Evolutionary conservation across 2,329 filamentous ascomycete species (phyloP), one percentile per base, ranked within the genome.

Genomic region (Sporothrix dimorphospora): DNA sequence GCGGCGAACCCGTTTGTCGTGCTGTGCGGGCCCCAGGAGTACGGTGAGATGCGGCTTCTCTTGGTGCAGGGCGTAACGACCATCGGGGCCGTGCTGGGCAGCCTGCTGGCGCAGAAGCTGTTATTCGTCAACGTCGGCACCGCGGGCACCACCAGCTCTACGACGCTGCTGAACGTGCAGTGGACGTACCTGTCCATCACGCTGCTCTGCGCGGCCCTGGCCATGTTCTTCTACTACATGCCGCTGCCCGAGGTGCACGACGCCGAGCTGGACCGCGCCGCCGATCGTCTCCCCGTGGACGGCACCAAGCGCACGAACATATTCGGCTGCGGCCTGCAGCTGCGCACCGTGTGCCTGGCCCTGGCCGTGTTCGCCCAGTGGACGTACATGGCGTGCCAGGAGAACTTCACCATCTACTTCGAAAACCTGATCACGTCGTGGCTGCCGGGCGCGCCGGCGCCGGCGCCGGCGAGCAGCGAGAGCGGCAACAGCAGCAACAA

Each of bases 161-260:
- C 84, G 40, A 87, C 87, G 0, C 85, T 96, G 3, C 86, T 92
- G 74, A 89, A 91, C 73, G 91, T 95, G 1, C 93, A 96, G 80
- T 97, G 91, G 91, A 92, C 92, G 0, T 96, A 96, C 76, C 86
- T 96, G n/a, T 91, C 90, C 71, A 91, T 95, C 73, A 93, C 92
- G 0, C 84, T 91, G 30, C 90, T 94, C 71, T 92, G 91, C 72
- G 92, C 91, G 70, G 83, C 88, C 3, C 84, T 97, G 2, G 92
- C 89, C 0, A 82, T 91, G 3, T 88, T 91, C 78, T 90, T 91
- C 78, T 91, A 88, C 78, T 91, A 91, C 76, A 88, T 90, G 84
- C 89, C 89, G 0, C 81, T 91, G 1, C 89, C 89, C 0, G 89
- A 90, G 75, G 85, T 89, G 11, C 85, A 82, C 47, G 88, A 90